Conservation (phyloP, 1,284 basidiomycete species). For the Trametes polyzona region DNA sequence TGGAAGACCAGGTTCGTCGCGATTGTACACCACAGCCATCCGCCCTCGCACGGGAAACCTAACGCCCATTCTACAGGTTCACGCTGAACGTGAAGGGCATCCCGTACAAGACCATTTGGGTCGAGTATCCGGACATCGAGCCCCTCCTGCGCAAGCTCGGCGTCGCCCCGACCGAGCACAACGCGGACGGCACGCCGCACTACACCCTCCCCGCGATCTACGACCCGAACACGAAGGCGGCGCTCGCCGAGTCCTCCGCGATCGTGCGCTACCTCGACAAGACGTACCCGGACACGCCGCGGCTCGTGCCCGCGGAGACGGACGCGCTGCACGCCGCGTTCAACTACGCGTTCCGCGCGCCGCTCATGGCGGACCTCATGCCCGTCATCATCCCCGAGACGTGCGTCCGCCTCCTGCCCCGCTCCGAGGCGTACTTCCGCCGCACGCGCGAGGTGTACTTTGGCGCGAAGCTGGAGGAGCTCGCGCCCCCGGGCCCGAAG, state of each 20-base stretch:
- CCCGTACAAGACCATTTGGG: slow-evolving; percentile 34
- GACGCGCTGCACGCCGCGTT: slow-evolving; percentile 35
- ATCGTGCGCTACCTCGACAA: slow-evolving; percentile 39
- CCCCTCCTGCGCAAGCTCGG: slow-evolving; percentile 29
- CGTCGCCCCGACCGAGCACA: slow-evolving; percentile 17
- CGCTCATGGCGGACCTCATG: slow-evolving; percentile 1
- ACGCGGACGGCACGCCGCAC: slow-evolving; percentile 22
- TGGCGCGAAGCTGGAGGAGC: slow-evolving; percentile 40
- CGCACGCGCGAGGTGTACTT: slow-evolving; percentile 38
- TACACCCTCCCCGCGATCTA: slow-evolving; percentile 34
- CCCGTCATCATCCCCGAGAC: slow-evolving; percentile 28
- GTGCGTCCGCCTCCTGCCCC: slow-evolving; percentile 29
- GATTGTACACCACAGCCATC: not conserved
- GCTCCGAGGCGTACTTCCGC: slow-evolving; percentile 43
- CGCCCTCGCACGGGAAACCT: no score
- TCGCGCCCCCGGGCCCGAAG: slow-evolving; percentile 32
- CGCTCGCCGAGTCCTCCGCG: slow-evolving; percentile 33
- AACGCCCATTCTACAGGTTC: slow-evolving; percentile 24
- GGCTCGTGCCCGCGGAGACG: slow-evolving; percentile 22
- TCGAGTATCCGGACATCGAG: slow-evolving; percentile 39
- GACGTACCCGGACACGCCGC: slow-evolving; percentile 32
- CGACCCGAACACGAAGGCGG: slow-evolving; percentile 29
- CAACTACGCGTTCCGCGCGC: slow-evolving; percentile 18
- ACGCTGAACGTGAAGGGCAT: slow-evolving; percentile 36
- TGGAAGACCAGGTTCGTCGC: slow-evolving; percentile 36